These are phyloP conservation scores for Coemansia sp. DNA, from an alignment of 192 early-diverging fungal genomes.

Conservation along the genomic window DNA sequence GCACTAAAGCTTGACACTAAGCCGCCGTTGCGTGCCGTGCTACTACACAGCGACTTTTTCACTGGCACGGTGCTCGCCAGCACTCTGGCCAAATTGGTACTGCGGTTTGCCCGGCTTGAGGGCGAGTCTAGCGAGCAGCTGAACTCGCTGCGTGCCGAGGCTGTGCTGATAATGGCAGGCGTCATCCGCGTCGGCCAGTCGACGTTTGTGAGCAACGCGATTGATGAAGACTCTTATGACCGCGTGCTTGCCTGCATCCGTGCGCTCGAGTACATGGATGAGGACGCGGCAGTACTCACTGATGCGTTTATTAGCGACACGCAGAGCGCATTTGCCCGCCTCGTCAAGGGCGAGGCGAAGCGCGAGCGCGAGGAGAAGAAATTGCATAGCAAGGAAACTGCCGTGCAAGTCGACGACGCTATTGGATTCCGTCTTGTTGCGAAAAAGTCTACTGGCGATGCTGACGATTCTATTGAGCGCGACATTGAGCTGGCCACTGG, in stretches of 20 bases:
- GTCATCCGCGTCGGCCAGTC: constrained; percentile 93
- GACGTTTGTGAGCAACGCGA: constrained; percentile 78
- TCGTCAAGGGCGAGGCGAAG: constrained; percentile 62
- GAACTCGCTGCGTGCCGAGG: constrained; percentile 92
- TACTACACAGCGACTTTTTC: constrained; percentile 94
- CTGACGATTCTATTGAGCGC: constrained; percentile 77
- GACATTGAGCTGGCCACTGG: constrained; percentile 92
- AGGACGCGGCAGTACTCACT: constrained; percentile 38
- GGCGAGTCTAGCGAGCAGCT: constrained; percentile 38
- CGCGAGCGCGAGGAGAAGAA: constrained; percentile 61
- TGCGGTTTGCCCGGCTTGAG: constrained; percentile 64
- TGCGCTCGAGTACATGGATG: constrained; percentile 67
- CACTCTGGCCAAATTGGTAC: constrained; percentile 87
- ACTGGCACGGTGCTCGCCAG: constrained; percentile 88
- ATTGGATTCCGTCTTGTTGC: constrained; percentile 88
- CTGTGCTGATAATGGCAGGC: constrained; percentile 97
- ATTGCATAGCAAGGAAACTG: constrained; percentile 31
- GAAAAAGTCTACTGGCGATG: constrained; percentile 68
- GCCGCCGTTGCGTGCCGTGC: constrained; percentile 63
- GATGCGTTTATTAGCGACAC: constrained; percentile 66
- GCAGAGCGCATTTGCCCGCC: constrained; percentile 62
- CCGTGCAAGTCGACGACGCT: constrained; percentile 85
- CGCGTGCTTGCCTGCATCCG: constrained; percentile 89
- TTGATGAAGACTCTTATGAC: constrained; percentile 97
- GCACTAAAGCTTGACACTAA: constrained; percentile 61